Conservation (phyloP, 352 stramenopile genomes). For the Blastocystis sp. region DNA sequence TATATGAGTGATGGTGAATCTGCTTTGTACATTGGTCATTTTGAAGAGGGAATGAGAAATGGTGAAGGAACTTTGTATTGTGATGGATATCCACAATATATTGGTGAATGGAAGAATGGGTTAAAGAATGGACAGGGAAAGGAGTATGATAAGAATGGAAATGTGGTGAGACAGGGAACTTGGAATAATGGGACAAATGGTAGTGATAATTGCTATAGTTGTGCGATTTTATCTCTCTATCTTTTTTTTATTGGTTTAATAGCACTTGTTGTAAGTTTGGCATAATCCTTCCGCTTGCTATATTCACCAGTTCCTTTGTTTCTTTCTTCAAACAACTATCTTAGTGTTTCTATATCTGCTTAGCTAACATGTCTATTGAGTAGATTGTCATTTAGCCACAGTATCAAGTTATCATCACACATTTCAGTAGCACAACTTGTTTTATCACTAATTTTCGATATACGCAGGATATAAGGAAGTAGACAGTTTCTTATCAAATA, state of each 20-base stretch:
- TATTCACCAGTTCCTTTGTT: neutral
- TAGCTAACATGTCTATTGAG: too few species aligned
- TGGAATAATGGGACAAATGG: neutral
- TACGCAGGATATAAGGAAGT: too few species aligned
- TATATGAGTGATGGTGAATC: neutral
- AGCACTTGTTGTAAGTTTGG: neutral
- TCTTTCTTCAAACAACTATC: too few species aligned
- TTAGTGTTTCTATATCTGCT: too few species aligned
- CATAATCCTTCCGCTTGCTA: neutral
- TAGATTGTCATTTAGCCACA: too few species aligned
- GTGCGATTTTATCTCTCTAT: too few species aligned
- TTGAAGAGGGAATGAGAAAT: neutral
- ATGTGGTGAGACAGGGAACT: neutral
- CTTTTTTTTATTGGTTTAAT: neutral
- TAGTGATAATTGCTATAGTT: neutral
- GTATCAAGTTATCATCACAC: too few species aligned
- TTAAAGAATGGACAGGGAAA: neutral
- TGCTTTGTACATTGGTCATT: neutral
- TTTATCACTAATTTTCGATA: too few species aligned
- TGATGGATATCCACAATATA: neutral
- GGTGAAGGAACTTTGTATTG: neutral
- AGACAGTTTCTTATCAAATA: too few species aligned
- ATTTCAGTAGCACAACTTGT: too few species aligned
- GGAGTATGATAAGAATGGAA: neutral
- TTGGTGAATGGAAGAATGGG: neutral